Evolutionary conservation across 2,329 filamentous ascomycete genomes (phyloP).

Genomic region (Fusarium sp.): DNA sequence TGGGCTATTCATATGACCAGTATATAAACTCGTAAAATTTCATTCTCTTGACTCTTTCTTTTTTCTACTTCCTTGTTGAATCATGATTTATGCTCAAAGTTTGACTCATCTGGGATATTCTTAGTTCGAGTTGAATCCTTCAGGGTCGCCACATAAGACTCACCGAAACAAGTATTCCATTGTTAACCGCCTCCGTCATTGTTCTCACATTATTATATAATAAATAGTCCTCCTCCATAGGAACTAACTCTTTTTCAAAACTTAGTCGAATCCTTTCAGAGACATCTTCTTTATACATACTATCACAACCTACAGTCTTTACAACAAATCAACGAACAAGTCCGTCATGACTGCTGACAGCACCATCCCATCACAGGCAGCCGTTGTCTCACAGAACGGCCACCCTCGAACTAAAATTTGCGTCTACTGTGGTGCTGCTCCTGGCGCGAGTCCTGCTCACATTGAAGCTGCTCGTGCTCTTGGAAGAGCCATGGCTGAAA

Average conservation of each 20-base stretch:
- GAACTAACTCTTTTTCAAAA: background rate
- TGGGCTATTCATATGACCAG: background rate
- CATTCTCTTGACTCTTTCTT: background rate
- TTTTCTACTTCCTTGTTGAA: background rate
- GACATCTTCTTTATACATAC: background rate
- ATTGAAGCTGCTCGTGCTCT: constrained; percentile 81
- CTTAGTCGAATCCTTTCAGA: background rate
- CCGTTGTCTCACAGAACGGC: constrained; percentile 40
- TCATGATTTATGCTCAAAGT: background rate
- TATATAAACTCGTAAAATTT: constrained; percentile 27
- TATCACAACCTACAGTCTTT: background rate
- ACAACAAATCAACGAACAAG: background rate
- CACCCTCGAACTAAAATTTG: constrained; percentile 74
- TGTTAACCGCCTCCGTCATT: constrained; percentile 8
- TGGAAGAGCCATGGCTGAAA: constrained; percentile 76
- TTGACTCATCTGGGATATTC: constrained; percentile 22
- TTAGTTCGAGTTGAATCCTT: background rate
- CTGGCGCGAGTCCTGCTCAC: constrained; percentile 78
- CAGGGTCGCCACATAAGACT: constrained; percentile 18
- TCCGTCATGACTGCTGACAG: constrained; percentile 45
- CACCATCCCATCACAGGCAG: constrained; percentile 20
- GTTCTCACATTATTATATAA: constrained; percentile 9
- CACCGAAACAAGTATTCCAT: constrained; percentile 11
- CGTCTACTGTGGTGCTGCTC: constrained; percentile 90
- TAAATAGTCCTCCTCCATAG: background rate